Conservation (phyloP, 129 eudicot species). For the Deinandra increscens region DNA sequence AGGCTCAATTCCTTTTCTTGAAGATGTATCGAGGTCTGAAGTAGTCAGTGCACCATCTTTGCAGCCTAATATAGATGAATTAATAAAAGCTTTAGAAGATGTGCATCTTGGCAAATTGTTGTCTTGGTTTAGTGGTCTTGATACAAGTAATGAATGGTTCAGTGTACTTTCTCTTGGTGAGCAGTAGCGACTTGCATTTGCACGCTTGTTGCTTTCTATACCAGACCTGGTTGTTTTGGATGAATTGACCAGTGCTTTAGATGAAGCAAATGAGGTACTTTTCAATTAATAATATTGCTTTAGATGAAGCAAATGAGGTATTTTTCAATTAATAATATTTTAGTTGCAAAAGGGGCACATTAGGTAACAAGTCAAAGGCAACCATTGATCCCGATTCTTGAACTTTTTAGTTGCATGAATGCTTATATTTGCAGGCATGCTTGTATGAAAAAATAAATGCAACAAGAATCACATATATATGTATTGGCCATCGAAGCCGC, state of each 20-base stretch:
- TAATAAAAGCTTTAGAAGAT: constrained; percentile 71
- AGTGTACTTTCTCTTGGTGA: constrained; percentile 94
- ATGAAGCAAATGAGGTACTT: constrained; percentile 89
- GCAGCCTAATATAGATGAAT: constrained; percentile 71
- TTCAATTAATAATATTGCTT: neutral
- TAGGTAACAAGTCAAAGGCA: neutral
- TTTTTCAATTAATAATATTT: too few species aligned
- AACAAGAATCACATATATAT: constrained; percentile 72
- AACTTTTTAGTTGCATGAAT: too few species aligned
- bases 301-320: too few species aligned
- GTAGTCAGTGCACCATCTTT: constrained; percentile 9
- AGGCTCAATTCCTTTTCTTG: constrained; percentile 62
- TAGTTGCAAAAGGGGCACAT: neutral
- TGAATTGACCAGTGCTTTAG: constrained; percentile 95
- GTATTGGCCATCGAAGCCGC: constrained; percentile 73
- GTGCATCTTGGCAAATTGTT: constrained; percentile 75
- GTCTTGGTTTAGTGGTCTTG: constrained; percentile 64
- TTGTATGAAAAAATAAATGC: constrained; percentile 59
- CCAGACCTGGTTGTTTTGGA: constrained; percentile 80
- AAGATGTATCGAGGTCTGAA: constrained; percentile 16
- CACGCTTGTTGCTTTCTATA: constrained; percentile 79
- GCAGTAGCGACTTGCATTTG: constrained; percentile 95
- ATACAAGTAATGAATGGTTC: constrained; percentile 77
- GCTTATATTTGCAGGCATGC: constrained; percentile 50
- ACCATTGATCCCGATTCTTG: too few species aligned